Conservation (phyloP, 805 yeast species). For the Yarrowia porcina region DNA sequence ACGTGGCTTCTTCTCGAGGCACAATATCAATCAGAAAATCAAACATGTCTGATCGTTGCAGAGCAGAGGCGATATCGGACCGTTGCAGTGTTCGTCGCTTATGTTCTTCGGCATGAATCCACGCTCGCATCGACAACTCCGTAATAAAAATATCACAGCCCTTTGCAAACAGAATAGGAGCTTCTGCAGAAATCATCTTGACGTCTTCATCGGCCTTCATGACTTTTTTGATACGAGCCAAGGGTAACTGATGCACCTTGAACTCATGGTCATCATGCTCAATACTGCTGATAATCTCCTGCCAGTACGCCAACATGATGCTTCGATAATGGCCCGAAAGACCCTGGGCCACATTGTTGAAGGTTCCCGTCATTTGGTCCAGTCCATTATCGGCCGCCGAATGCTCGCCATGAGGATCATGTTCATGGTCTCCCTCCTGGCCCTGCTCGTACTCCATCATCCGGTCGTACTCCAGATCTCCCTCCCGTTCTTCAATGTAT, state of each 20-base stretch:
- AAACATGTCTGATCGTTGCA: constrained; percentile 94
- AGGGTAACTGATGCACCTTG: constrained; percentile 89
- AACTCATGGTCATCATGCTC: constrained; percentile 72
- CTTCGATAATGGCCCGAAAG: constrained; percentile 75
- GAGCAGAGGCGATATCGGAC: constrained; percentile 91
- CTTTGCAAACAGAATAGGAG: constrained; percentile 94
- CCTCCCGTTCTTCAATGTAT: constrained; percentile 24
- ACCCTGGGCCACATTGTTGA: constrained; percentile 91
- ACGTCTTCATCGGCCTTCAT: constrained; percentile 98
- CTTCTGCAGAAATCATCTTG: constrained; percentile 96
- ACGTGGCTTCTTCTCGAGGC: constrained; percentile 73
- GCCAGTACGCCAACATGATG: constrained; percentile 96
- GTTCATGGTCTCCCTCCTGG: constrained; percentile 12
- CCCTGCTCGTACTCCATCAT: constrained; percentile 24
- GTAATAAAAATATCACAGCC: constrained; percentile 98
- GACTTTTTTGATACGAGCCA: constrained; percentile 94
- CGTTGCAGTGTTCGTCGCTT: constrained; percentile 92
- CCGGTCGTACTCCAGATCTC: constrained; percentile 19
- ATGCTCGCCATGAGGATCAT: constrained; percentile 2
- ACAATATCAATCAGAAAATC: constrained; percentile 95
- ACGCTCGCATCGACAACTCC: constrained; percentile 95
- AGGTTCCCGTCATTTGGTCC: constrained; percentile 52
- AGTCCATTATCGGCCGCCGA: not conserved
- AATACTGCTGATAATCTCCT: constrained; percentile 84
- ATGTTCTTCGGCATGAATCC: constrained; percentile 98